Conservation (phyloP, 768 basidiomycete genomes). For the Clitopilus hobsonii region DNA sequence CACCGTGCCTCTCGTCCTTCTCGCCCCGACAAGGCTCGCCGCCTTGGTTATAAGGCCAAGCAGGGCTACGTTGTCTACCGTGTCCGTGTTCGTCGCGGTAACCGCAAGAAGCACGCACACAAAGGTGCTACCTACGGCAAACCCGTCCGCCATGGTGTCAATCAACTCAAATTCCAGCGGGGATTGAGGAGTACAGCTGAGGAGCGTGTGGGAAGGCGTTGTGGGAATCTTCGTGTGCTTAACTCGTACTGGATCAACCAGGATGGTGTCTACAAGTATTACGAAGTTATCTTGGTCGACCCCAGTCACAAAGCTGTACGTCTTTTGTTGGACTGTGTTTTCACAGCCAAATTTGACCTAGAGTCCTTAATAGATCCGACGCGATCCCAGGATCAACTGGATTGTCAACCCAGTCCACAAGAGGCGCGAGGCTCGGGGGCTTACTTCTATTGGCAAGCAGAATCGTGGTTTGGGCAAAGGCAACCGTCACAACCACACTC, state of each 20-base stretch:
- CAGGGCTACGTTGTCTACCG: conserved; percentile 99
- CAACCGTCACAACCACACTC: conserved; percentile 88
- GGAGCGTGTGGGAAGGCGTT: conserved; percentile 95
- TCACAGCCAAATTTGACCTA: conserved; percentile 10
- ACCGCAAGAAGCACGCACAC: conserved; percentile 97
- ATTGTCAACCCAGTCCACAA: conserved; percentile 98
- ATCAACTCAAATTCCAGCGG: conserved; percentile 97
- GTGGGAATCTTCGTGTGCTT: conserved; percentile 92
- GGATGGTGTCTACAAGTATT: conserved; percentile 99
- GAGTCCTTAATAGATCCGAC: conserved; percentile 62
- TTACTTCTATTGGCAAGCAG: conserved; percentile 96
- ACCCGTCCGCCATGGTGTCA: conserved; percentile 98
- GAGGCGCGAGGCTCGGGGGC: conserved; percentile 94
- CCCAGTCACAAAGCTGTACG: conserved; percentile 90
- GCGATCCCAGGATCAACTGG: conserved; percentile 98
- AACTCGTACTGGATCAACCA: conserved; percentile 99
- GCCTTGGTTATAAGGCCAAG: conserved; percentile 99
- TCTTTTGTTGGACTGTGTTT: conserved; percentile 7
- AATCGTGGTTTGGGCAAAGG: conserved; percentile 98
- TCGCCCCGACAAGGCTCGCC: conserved; percentile 98
- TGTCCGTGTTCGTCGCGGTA: conserved; percentile 93
- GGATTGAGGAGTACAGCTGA: conserved; percentile 91
- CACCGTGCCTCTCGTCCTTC: conserved; percentile 98
- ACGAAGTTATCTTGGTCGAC: conserved; percentile 97
- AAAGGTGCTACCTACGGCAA: conserved; percentile 99